These are phyloP conservation scores for Malassezia globosa DNA, from an alignment of 1,284 basidiomycete species.

Conservation along the genomic window DNA sequence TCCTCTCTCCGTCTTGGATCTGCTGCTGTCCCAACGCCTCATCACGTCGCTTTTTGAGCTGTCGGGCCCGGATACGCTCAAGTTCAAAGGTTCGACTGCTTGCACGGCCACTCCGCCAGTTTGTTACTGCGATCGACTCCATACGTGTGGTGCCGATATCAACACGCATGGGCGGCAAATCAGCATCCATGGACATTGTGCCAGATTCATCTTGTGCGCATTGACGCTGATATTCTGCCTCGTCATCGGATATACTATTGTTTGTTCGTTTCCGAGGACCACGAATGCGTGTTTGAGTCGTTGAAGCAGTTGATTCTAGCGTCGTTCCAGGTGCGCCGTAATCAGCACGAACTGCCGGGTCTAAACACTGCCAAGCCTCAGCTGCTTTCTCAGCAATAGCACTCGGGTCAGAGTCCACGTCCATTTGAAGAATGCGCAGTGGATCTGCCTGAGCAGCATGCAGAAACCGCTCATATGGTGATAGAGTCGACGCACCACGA, in stretches of 20 bases:
- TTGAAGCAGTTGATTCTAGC: neutral
- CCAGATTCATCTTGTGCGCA: slow-evolving; percentile 4
- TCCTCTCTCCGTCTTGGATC: neutral
- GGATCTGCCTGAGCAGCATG: slow-evolving; percentile 10
- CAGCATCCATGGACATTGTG: neutral
- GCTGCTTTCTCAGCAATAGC: slow-evolving; percentile 2
- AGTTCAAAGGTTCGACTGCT: slow-evolving; percentile 39
- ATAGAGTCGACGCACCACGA: too few species aligned
- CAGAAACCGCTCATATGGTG: slow-evolving; percentile 5
- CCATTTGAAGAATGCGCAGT: neutral
- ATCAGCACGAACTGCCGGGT: neutral
- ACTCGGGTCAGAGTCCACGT: neutral
- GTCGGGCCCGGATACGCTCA: slow-evolving; percentile 26
- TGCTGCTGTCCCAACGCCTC: slow-evolving; percentile 21
- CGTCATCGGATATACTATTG: slow-evolving; percentile 13
- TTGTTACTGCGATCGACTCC: slow-evolving; percentile 21
- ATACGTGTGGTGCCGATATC: slow-evolving; percentile 15
- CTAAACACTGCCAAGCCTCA: slow-evolving; percentile 3
- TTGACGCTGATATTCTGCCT: slow-evolving; percentile 17
- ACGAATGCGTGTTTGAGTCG: neutral
- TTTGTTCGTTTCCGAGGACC: neutral
- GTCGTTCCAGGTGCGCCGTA: neutral
- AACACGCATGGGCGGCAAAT: slow-evolving; percentile 10
- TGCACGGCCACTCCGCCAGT: slow-evolving; percentile 31
- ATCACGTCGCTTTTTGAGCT: slow-evolving; percentile 23